Evolutionary conservation across 139 green algal species (phyloP).

Genomic region (Chlorella sorokiniana): DNA sequence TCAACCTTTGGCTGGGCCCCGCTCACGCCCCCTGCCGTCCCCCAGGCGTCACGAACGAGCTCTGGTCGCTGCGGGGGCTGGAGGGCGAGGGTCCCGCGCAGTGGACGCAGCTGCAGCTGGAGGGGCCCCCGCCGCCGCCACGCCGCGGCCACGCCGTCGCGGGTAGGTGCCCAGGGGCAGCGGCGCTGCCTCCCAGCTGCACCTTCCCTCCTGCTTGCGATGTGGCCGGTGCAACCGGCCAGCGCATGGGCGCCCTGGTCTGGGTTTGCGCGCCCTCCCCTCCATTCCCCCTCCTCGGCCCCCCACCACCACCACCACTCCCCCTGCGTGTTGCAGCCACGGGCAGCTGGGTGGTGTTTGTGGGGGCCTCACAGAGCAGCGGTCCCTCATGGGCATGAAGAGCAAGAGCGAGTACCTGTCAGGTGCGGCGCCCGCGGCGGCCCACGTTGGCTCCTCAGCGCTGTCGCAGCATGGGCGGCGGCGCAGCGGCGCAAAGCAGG

Average conservation of each 20-base stretch:
- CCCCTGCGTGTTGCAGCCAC: slow-evolving; percentile 10
- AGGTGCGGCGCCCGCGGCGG: too few relatives aligned
- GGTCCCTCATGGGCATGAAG: slow-evolving; percentile 39
- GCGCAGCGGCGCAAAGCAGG: too few relatives aligned
- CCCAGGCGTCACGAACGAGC: slow-evolving; percentile 51
- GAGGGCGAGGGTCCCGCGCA: background rate
- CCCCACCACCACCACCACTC: background rate
- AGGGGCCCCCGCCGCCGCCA: slow-evolving; percentile 43
- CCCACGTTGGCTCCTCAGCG: too few relatives aligned
- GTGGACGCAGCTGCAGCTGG: slow-evolving; percentile 67
- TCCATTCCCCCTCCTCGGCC: background rate
- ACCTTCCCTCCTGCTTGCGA: too few relatives aligned
- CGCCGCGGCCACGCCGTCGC: slow-evolving; percentile 63
- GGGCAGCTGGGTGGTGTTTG: slow-evolving; percentile 23
- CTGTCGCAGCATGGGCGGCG: too few relatives aligned
- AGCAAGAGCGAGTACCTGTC: slow-evolving; percentile 35
- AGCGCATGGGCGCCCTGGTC: background rate
- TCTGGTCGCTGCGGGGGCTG: slow-evolving; percentile 63
- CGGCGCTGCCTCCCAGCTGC: too few relatives aligned
- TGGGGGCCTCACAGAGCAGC: slow-evolving; percentile 39
- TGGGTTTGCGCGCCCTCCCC: background rate
- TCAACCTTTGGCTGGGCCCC: too few relatives aligned
- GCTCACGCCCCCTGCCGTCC: too few relatives aligned
- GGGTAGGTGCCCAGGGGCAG: background rate
- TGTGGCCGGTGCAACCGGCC: too few relatives aligned